Conservation (phyloP, 306 rosid genomes). For the Quercus berberidifolia region DNA sequence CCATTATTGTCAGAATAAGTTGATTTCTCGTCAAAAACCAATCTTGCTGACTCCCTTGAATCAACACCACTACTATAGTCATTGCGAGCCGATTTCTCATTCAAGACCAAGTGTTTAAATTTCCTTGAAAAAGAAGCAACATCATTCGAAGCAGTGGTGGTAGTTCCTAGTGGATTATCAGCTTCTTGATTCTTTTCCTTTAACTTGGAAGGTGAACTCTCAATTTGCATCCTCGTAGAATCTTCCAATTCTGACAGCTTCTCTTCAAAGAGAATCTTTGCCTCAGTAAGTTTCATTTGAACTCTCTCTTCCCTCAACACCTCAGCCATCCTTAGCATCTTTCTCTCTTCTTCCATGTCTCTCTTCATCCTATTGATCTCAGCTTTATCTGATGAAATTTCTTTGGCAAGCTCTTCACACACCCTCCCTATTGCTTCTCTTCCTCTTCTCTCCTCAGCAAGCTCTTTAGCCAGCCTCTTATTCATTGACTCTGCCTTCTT, state of each 20-base stretch:
- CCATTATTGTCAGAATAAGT: neutral
- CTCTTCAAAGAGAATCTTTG: slow-evolving; percentile 43
- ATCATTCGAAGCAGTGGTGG: neutral
- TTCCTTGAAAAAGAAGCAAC: slow-evolving; percentile 13
- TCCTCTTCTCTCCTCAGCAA: slow-evolving; percentile 37
- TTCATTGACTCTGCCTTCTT: slow-evolving; percentile 37
- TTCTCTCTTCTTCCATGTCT: slow-evolving; percentile 52
- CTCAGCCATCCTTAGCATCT: slow-evolving; percentile 53
- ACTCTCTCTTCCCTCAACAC: slow-evolving; percentile 53
- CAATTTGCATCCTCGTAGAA: neutral
- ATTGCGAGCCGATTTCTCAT: slow-evolving; percentile 4
- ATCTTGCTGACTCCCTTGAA: slow-evolving; percentile 5
- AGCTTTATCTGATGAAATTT: slow-evolving; percentile 25
- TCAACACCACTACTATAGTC: neutral
- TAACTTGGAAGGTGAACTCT: slow-evolving; percentile 10
- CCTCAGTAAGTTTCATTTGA: slow-evolving; percentile 58
- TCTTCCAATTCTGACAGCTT: slow-evolving; percentile 31
- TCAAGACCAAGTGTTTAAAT: slow-evolving; percentile 12
- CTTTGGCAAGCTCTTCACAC: slow-evolving; percentile 39
- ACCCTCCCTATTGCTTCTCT: slow-evolving; percentile 39
- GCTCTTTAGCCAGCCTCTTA: slow-evolving; percentile 34
- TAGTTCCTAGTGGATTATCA: neutral
- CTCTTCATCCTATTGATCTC: slow-evolving; percentile 36
- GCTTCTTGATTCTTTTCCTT: neutral
- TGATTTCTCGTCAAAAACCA: slow-evolving; percentile 2